A percentile compares a stretch with the other conserved stretches of the same genome.
Evolutionary conservation across 371 early-diverging fungal species (phyloP).

Genomic region (Mortierella sp.): DNA sequence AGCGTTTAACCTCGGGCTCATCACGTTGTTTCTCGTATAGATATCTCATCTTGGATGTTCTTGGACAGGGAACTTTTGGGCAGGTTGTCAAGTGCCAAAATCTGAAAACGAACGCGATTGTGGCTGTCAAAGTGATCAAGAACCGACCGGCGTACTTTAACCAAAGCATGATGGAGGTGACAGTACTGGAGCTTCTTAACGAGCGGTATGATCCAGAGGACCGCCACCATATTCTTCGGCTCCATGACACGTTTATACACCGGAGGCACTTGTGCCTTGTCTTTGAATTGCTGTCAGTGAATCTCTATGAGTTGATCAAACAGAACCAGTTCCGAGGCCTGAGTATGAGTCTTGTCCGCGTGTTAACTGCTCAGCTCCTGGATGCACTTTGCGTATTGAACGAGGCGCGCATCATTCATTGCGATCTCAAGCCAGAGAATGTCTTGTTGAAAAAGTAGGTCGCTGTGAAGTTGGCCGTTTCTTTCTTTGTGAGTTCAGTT

Average conservation of each 20-base stretch:
- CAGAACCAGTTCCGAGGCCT: conserved; percentile 92
- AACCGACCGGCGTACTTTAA: conserved; percentile 91
- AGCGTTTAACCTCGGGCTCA: not conserved
- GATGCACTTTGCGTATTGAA: conserved; percentile 86
- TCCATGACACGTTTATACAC: conserved; percentile 88
- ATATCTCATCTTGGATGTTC: conserved; percentile 87
- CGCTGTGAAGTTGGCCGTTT: not conserved
- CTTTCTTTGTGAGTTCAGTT: not conserved
- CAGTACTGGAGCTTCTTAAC: conserved; percentile 84
- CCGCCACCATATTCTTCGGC: conserved; percentile 82
- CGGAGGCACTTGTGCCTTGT: conserved; percentile 94
- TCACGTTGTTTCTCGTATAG: conserved; percentile 47
- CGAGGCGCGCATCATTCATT: conserved; percentile 92
- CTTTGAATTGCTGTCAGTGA: conserved; percentile 93
- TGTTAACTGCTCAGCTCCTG: conserved; percentile 87
- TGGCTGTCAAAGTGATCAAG: conserved; percentile 97
- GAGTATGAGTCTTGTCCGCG: conserved; percentile 83
- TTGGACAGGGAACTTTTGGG: conserved; percentile 99
- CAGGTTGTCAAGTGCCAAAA: conserved; percentile 97
- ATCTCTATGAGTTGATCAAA: conserved; percentile 93
- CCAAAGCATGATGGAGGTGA: conserved; percentile 94
- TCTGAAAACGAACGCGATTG: conserved; percentile 81
- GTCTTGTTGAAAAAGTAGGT: conserved; percentile 87
- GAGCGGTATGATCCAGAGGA: conserved; percentile 77
- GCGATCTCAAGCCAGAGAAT: conserved; percentile 99